phyloP scores from a whole-genome alignment of 2,329 filamentous ascomycete genomes.

The Pseudogymnoascus sp. region DNA sequence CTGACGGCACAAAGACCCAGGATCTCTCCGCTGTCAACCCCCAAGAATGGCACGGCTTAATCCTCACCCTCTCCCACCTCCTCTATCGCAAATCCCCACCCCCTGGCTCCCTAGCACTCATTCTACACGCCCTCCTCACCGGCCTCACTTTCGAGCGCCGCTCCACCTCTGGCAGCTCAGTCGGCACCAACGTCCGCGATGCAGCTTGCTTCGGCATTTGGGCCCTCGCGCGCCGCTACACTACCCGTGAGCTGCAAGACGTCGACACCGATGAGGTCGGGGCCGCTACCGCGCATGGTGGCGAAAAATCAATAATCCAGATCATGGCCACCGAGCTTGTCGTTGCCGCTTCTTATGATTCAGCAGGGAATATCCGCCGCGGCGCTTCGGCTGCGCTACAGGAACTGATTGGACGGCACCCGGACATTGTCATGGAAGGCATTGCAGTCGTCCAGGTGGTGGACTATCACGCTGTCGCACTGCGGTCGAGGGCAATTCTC shows the following conservation, averaged over 20 bases:
- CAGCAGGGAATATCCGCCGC: slow-evolving; percentile 85
- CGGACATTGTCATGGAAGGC: slow-evolving; percentile 70
- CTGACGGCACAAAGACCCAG: slow-evolving; percentile 29
- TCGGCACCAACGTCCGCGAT: slow-evolving; percentile 86
- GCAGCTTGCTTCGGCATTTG: slow-evolving; percentile 95
- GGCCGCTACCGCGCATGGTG: slow-evolving; percentile 22
- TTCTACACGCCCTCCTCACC: slow-evolving; percentile 67
- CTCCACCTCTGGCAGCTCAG: slow-evolving; percentile 71
- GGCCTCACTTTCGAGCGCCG: slow-evolving; percentile 85
- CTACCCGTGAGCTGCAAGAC: slow-evolving; percentile 63
- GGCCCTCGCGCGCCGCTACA: slow-evolving; percentile 82
- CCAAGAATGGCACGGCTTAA: slow-evolving; percentile 85
- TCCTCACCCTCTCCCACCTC: slow-evolving; percentile 77
- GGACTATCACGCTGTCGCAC: slow-evolving; percentile 86
- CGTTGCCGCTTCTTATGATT: slow-evolving; percentile 74
- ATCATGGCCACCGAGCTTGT: slow-evolving; percentile 74
- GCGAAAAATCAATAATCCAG: slow-evolving; percentile 55
- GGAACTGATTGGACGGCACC: slow-evolving; percentile 87
- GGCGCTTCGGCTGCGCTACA: slow-evolving; percentile 90
- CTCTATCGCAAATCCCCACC: slow-evolving; percentile 79
- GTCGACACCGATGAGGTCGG: slow-evolving; percentile 37
- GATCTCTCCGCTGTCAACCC: slow-evolving; percentile 71
- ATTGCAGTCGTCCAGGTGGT: slow-evolving; percentile 82
- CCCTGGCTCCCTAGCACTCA: slow-evolving; percentile 57
- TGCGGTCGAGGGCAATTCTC: slow-evolving; percentile 72